These are phyloP conservation scores for Ceratocystis alfenasii DNA, from an alignment of 2,329 filamentous ascomycete genomes.

Conservation along the genomic window DNA sequence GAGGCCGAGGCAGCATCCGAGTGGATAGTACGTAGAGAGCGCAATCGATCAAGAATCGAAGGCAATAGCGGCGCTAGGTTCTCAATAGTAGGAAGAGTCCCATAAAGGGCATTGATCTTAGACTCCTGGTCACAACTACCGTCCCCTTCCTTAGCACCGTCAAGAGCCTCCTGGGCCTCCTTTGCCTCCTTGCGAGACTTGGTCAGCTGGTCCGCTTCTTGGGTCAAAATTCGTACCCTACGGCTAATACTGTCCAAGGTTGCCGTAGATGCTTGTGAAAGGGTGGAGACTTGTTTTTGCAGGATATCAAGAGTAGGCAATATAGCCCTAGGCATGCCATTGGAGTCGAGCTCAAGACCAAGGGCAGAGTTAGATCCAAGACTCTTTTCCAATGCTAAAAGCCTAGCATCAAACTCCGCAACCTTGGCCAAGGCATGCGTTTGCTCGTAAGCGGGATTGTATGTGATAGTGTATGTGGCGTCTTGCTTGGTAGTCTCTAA, in stretches of 20 bases:
- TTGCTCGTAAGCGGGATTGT: constrained; percentile 52
- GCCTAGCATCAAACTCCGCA: constrained; percentile 74
- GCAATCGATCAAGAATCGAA: constrained; percentile 68
- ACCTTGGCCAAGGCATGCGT: constrained; percentile 65
- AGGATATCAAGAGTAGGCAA: constrained; percentile 71
- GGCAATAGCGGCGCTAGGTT: constrained; percentile 74
- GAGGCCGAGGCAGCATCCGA: constrained; percentile 73
- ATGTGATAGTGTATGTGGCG: constrained; percentile 52
- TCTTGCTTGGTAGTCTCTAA: constrained; percentile 26
- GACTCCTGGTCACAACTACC: constrained; percentile 59
- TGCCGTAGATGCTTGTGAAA: constrained; percentile 60
- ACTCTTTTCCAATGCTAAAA: constrained; percentile 65
- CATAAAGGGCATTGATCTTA: constrained; percentile 87
- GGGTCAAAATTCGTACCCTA: constrained; percentile 55
- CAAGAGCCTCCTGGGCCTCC: constrained; percentile 46
- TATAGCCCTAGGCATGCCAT: constrained; percentile 53
- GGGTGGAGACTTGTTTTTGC: constrained; percentile 64
- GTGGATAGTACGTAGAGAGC: constrained; percentile 74
- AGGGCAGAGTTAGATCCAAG: constrained; percentile 65
- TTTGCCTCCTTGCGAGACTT: constrained; percentile 53
- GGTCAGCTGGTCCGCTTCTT: constrained; percentile 61
- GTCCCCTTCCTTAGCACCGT: constrained; percentile 22
- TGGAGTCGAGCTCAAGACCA: constrained; percentile 48
- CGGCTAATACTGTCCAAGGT: constrained; percentile 62
- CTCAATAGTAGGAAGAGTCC: constrained; percentile 78